Conservation (phyloP, 805 yeast species). For the Scheffersomyces spartinae region DNA sequence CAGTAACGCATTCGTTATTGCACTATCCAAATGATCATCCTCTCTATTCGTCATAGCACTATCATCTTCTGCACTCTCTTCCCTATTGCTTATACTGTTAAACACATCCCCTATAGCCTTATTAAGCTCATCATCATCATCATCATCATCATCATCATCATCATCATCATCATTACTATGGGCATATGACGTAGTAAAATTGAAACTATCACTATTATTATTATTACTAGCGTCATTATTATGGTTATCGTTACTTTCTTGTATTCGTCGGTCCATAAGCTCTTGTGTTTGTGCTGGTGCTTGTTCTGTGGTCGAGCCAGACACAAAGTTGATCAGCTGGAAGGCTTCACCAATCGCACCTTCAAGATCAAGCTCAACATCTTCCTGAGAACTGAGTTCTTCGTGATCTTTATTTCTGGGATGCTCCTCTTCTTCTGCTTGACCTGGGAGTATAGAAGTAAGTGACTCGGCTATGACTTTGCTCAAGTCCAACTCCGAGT, state of each 20-base stretch:
- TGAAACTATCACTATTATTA: not conserved
- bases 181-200: not conserved
- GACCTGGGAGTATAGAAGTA: too few relatives aligned
- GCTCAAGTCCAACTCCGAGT: not conserved
- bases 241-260: slow-evolving; percentile 1
- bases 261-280: not conserved
- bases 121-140: slow-evolving; percentile 2
- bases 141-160: slow-evolving; percentile 7
- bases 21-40: too few relatives aligned
- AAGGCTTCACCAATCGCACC: slow-evolving; percentile 22
- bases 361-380: slow-evolving; percentile 10
- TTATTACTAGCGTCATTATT: not conserved
- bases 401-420: slow-evolving; percentile 1
- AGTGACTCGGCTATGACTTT: too few relatives aligned
- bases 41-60: too few relatives aligned
- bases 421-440: slow-evolving; percentile 1
- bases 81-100: slow-evolving; percentile 2
- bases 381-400: slow-evolving; percentile 2
- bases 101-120: slow-evolving; percentile 12
- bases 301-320: slow-evolving; percentile 3
- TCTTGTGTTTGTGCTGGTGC: slow-evolving; percentile 1
- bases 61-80: too few relatives aligned
- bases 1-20: too few relatives aligned
- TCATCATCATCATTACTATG: slow-evolving; percentile 4
- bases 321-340: too few relatives aligned